phyloP scores from a whole-genome alignment of 2,329 filamentous ascomycete genomes.

The Aspergillus tamarii region DNA sequence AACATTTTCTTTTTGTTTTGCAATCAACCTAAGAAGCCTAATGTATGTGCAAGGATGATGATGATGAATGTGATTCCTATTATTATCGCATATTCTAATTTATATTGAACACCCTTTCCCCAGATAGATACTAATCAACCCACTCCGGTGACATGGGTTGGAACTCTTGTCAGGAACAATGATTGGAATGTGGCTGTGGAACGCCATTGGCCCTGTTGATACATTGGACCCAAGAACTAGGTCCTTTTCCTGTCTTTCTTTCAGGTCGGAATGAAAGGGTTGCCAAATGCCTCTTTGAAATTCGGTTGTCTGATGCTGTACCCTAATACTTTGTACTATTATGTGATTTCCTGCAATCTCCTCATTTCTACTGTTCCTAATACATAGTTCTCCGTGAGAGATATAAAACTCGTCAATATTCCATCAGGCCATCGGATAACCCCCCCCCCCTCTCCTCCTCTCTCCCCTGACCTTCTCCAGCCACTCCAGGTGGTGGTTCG shows the following conservation, averaged over 20 bases:
- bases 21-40: neutral
- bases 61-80: conserved; percentile 8
- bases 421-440: conserved; percentile 3
- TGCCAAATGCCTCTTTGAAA: neutral
- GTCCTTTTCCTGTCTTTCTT: neutral
- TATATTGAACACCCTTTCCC: conserved; percentile 4
- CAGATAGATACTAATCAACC: neutral
- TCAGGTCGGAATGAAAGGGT: neutral
- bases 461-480: conserved; percentile 15
- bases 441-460: neutral
- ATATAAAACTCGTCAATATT: neutral
- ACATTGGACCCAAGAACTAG: neutral
- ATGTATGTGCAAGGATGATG: neutral
- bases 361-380: neutral
- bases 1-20: neutral
- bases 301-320: neutral
- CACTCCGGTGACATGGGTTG: neutral
- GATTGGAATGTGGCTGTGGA: conserved; percentile 3
- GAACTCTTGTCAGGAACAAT: neutral
- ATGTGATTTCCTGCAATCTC: neutral
- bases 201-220: neutral
- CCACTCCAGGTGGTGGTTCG: conserved; percentile 15
- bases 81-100: neutral
- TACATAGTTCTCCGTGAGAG: neutral
- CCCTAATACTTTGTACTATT: neutral